phyloP scores from a whole-genome alignment of 2,329 filamentous ascomycete species.

The Alternaria triticimaculans region DNA sequence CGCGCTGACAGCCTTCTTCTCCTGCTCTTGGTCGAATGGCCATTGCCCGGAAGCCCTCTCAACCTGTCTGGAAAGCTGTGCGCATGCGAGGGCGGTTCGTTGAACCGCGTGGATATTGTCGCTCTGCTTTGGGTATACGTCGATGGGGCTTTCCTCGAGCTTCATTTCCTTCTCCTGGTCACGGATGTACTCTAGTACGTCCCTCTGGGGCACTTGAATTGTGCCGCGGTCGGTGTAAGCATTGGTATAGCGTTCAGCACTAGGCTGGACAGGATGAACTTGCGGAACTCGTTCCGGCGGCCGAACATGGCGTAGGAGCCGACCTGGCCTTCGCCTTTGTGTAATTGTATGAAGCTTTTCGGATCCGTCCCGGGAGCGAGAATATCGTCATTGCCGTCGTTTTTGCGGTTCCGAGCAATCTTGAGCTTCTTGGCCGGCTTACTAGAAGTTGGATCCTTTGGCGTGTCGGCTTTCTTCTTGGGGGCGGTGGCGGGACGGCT shows the following conservation, averaged over 20 bases:
- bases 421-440: neutral
- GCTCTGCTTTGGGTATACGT: neutral
- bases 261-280: neutral
- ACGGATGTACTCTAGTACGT: neutral
- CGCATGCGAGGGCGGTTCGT: neutral
- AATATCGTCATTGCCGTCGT: neutral
- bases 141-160: neutral
- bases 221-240: neutral
- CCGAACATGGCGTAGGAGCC: neutral
- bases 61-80: neutral
- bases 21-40: neutral
- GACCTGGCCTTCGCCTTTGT: neutral
- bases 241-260: neutral
- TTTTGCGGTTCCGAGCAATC: neutral
- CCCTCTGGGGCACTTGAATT: neutral
- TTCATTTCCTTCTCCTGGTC: neutral
- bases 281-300: neutral
- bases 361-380: neutral
- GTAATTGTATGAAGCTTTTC: neutral
- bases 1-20: neutral
- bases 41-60: neutral
- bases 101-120: neutral
- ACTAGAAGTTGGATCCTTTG: neutral
- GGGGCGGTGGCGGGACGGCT: too few species aligned
- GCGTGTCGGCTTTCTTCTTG: neutral